A percentile compares a stretch with the other conserved stretches of the same genome.
Conservation (phyloP, 306 rosid genomes). For the Vigna trinervia region DNA sequence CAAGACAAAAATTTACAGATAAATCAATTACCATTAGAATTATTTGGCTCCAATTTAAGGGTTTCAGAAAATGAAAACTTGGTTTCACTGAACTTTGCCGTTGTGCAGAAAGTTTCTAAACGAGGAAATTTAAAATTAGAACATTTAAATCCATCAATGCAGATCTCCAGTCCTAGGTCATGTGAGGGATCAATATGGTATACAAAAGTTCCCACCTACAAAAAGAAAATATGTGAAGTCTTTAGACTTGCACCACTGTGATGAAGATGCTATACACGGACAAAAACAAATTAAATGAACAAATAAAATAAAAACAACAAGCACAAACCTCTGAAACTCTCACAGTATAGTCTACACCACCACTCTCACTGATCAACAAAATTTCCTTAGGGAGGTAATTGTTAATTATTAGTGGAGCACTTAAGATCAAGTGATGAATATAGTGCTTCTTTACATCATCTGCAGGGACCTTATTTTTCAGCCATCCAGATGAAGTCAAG, state of each 20-base stretch:
- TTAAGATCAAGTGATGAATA: conserved; percentile 75
- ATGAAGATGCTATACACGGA: neutral
- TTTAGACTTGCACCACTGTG: conserved; percentile 17
- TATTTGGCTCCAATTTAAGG: conserved; percentile 61
- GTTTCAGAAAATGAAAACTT: conserved; percentile 78
- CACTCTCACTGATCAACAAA: conserved; percentile 70
- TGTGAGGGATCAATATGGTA: conserved; percentile 93
- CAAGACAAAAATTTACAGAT: conserved; percentile 25
- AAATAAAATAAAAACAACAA: conserved; percentile 4
- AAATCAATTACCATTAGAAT: conserved; percentile 54
- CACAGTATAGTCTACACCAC: conserved; percentile 69
- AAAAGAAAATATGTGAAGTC: conserved; percentile 39
- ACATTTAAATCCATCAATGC: conserved; percentile 69
- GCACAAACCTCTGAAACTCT: conserved; percentile 83
- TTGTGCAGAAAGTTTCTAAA: conserved; percentile 72
- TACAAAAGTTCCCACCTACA: conserved; percentile 76
- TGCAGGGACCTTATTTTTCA: conserved; percentile 49
- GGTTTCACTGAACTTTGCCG: conserved; percentile 74
- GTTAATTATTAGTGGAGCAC: conserved; percentile 76
- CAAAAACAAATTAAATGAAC: conserved; percentile 4
- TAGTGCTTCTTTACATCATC: conserved; percentile 62
- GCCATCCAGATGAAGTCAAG: conserved; percentile 59
- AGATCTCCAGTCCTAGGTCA: conserved; percentile 77
- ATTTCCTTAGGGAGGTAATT: conserved; percentile 82
- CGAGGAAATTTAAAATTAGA: conserved; percentile 78